Evolutionary conservation across 768 basidiomycete genomes (phyloP), one percentile per base, ranked within the genome.

Genomic region (Boletus rubescentipes): DNA sequence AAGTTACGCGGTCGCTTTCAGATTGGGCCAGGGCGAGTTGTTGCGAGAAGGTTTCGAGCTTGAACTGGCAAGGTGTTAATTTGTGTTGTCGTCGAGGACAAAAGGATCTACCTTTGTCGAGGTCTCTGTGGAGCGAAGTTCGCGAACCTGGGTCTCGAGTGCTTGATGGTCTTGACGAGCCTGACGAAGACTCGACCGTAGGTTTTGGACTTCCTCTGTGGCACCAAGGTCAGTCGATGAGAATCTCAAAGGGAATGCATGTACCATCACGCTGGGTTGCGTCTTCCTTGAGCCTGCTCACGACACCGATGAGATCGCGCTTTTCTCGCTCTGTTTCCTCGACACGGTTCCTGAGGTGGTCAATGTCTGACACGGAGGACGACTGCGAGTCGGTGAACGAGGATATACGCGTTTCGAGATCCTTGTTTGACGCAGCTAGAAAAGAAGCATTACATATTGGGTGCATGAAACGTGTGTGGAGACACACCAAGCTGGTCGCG

Each of bases 251-350:
- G 30, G 43, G 46, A 20, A 12, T 16, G 12, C 7, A 63, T 79
- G 50, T 51, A 93, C 93, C 89, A 56, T 93, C 89, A 49, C 87
- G 82, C 64, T 88, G 83, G 9, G 78, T 64, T 38, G 79, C 76
- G 55, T 94, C 89, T 61, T 90, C 84, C 67, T 92, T 89, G 57
- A 93, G 72, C 49, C 90, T 80, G 67, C 89, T 93, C 5, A 94
- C 83, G 40, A 93, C 88, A 29, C 81, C 83, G 39, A 95, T 77
- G 43, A 97, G 79, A 58, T 95, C 92, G 32, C 93, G 84, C 72
- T 97, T 97, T 76, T 97, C 95, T 49, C 89, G 80, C 58, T 97
- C 92, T 1, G 81, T 80, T 55, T 91, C 89, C 20, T 91, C 85
- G 5, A 88, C 72, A 36, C 83, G 81, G 51, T 72, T 79, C 59